Evolutionary conservation across 495 filamentous ascomycete species (phyloP), one percentile per base, ranked within the genome.

Genomic region (Cercophora samala): DNA sequence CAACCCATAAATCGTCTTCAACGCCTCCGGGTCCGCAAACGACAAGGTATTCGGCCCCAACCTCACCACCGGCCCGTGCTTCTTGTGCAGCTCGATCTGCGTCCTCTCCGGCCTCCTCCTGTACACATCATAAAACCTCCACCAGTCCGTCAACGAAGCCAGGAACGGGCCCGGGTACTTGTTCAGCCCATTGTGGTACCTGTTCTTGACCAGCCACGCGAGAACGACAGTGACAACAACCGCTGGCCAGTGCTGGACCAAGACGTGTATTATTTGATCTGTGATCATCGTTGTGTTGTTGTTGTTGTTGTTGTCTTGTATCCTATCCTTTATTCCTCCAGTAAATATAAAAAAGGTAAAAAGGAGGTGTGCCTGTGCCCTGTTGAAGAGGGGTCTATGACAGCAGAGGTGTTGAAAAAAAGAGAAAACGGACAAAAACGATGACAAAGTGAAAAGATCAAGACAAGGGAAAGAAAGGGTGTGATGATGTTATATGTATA

Each of bases 1-100:
- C 64, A 93, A 80, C 1, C 91, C 89, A 72, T 93, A 95, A 26
- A 95, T 93, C 8, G 81, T 81, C 72, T 89, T 91, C 58, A 92
- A 76, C 15, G 89, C 87, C 61, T 82, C 81, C 0, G 90, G 89
- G 69, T 91, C 84, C 4, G 85, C 81, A 68, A 92, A 90, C 0
- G 88, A 89, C 23, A 92, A 75, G 1, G 81, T 80, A 66, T 90
- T 87, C 15, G 90, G 90, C 3, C 90, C 88, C 15, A 92, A 75
- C 29, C 90, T 84, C 5, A 93, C 87, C 4, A 93, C 80, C 66
- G 89, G 85, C 15, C 90, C 90, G 75, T 93, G 83, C 75, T 91
- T 85, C 17, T 80, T 82, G 73, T 93, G 91, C 13, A 94, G 78
- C 6, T 75, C 79, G 46, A 88, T 83, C 72, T 91, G 88, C 3